Evolutionary conservation across 495 filamentous ascomycete genomes (phyloP), one percentile per base, ranked within the genome.

Genomic region (Penicillium robsamsonii): DNA sequence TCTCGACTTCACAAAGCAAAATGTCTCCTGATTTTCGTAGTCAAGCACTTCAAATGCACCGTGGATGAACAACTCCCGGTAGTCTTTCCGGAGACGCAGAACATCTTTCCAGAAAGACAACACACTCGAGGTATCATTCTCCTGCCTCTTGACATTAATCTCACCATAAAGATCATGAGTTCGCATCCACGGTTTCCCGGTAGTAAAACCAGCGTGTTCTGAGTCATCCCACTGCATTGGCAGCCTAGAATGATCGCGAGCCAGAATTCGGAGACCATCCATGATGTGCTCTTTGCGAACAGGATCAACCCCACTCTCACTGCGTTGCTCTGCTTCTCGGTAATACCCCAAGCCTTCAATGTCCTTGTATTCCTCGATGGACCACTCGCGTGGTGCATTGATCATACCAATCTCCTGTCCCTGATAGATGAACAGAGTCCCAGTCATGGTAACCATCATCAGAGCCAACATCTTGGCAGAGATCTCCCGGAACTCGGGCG

Each of bases 381-480:
- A 59, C 84, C 84, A 88, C n/a, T 74, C 55, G 12, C 57, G 51
- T 0, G 87, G 84, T 17, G 82, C 76, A 55, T 89, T 88, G 47
- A 77, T 74, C 83, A 88, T 87, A 5, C 85, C 87, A 38, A 89
- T 75, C 53, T 90, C 86, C 61, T 90, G 83, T 1, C 87, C 87
- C 54, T 89, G 85, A 58, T 86, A 88, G 18, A 88, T 51, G 64
- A 84, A 89, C n/a, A 87, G 62, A 0, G 85, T 88, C 1, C 86
- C 87, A 0, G 77, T 79, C 52, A 87, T 58, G 5, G 79, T 69
- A 27, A 70, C 63, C 60, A 81, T 68, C 72, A 84, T 73, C 30
- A 85, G 62, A 0, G 81, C 77, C 8, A 88, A 68, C 63, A 84
- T 74, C 61, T 88, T 89, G 1, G 80, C 81, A 10, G 70, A 70